A percentile compares a stretch with the other conserved stretches of the same genome.
phyloP scores from a whole-genome alignment of 1,284 basidiomycete genomes.

The Tetrapyrgos nigripes region DNA sequence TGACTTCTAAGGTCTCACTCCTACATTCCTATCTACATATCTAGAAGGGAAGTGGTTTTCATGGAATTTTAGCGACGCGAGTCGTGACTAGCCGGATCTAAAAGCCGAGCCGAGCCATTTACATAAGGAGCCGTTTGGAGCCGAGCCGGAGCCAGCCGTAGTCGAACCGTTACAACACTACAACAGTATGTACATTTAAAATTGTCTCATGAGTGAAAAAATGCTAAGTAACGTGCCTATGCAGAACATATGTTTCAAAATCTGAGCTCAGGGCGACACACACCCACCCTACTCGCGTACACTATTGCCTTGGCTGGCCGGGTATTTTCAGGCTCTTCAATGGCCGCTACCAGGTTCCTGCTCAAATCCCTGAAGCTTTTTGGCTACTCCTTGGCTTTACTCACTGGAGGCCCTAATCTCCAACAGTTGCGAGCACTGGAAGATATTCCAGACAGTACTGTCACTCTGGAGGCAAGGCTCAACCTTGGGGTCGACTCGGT shows the following conservation, averaged over 20 bases:
- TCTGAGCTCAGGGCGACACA: background rate
- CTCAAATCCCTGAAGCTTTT: slow-evolving; percentile 8
- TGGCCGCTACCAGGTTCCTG: background rate
- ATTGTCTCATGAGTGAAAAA: no score
- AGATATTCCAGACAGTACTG: slow-evolving; percentile 9
- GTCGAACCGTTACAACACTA: no score
- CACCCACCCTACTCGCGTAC: no score
- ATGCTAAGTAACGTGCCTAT: background rate
- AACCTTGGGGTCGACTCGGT: background rate
- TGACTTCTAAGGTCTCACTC: no score
- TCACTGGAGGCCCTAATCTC: background rate
- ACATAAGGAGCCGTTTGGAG: no score
- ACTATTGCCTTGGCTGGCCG: no score
- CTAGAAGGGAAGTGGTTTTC: no score
- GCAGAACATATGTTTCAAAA: background rate
- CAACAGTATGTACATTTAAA: background rate
- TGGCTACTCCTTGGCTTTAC: background rate
- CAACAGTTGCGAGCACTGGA: slow-evolving; percentile 3
- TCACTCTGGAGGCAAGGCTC: slow-evolving; percentile 6
- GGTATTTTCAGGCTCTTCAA: background rate
- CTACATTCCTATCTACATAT: no score
- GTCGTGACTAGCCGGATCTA: no score
- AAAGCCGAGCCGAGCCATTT: no score
- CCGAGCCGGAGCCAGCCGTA: no score
- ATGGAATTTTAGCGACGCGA: no score